A percentile compares a stretch with the other conserved stretches of the same genome.
phyloP scores from a whole-genome alignment of 148 eudicot genomes.

The Chenopodium album region DNA sequence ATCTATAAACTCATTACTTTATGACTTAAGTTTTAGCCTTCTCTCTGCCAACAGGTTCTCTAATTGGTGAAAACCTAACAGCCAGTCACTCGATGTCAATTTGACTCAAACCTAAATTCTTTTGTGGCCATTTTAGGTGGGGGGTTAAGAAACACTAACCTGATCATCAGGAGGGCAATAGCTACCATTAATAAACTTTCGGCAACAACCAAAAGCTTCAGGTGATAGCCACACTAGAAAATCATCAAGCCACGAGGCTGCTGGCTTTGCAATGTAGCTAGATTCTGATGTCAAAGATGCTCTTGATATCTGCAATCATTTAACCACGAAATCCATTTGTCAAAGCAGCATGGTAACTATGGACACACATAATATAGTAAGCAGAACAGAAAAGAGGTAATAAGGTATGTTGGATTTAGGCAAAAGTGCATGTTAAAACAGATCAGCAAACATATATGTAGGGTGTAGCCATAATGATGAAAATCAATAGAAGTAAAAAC shows the following conservation, averaged over 20 bases:
- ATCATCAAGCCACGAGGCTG: constrained; percentile 83
- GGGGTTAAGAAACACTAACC: constrained; percentile 38
- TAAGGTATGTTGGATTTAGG: neutral
- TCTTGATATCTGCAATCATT: constrained; percentile 57
- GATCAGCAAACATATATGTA: neutral
- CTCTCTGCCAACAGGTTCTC: neutral
- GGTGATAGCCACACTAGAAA: constrained; percentile 83
- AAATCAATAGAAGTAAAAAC: neutral
- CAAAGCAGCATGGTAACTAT: neutral
- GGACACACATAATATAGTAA: neutral
- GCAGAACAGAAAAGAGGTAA: neutral
- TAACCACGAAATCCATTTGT: neutral
- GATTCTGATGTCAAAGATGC: constrained; percentile 62
- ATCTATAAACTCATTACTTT: neutral
- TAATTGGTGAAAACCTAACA: neutral
- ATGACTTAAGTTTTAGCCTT: neutral
- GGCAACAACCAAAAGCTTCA: constrained; percentile 79
- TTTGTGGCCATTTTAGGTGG: neutral
- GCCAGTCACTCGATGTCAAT: neutral
- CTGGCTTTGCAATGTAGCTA: constrained; percentile 70
- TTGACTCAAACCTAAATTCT: neutral
- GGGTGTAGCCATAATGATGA: neutral
- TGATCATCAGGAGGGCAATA: constrained; percentile 83
- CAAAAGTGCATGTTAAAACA: neutral
- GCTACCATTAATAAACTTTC: constrained; percentile 57